Base-by-base conservation (phyloP, 441 rosid genomes). In the Gossypium davidsonii region DNA sequence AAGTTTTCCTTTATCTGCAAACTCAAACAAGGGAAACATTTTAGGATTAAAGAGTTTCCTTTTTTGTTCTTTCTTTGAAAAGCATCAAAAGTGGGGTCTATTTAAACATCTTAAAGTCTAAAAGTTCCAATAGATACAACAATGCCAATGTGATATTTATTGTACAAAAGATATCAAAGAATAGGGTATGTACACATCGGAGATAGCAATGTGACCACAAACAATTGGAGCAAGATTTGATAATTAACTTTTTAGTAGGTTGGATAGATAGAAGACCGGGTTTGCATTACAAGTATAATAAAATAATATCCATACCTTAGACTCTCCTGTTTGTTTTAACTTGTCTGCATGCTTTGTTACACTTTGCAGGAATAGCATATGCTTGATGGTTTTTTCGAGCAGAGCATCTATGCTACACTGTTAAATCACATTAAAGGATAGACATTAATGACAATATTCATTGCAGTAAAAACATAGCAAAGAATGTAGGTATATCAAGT, bases 381-480 rank as follows among this genome's bases (percentile, higher is more conserved):
- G 99, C 82, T 90, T 92, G 83, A 95, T 87, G 26, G 99, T 94
- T 2, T 88, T 94, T 75, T 92, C 99, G 0, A 95, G 87, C 31
- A 95, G 88, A 7, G 98, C 93, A 83, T 95, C 98, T 71, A 95
- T 91, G 88, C 99, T 92, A 83, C 94, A 92, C 98, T 95, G 97
- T 85, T 76, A 52, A 71, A 64, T 72, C 72, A 70, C 60, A 77
- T 5, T 39, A 77, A 28, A 48, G 48, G 21, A 77, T 37, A 6
- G 18, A 59, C 70, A n/a, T 67, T 26, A 34, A 44, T 18, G 73
- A 75, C 53, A 26, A 26, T 56, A 73, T 15, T 20, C 18, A 73
- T 62, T 56, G 67, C 5, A 39, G 67, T 23, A 42, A 59, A 66
- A 48, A 31, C 11, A 64, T 1, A 28, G 46, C 10, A 31, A 21